Conservation (phyloP, 495 filamentous ascomycete genomes). For the Aspergillus bertholletiae region DNA sequence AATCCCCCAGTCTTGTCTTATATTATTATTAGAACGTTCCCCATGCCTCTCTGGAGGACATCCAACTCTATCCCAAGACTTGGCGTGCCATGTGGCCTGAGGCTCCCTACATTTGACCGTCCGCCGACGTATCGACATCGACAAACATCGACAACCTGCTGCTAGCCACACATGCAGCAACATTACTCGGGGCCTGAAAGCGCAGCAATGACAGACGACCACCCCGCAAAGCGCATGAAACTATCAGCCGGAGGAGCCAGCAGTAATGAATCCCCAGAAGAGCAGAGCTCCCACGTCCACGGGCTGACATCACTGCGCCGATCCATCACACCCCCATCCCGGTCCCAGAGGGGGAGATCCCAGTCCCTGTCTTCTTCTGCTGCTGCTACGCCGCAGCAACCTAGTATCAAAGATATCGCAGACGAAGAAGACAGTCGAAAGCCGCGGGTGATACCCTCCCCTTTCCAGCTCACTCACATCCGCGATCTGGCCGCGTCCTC, state of each 20-base stretch:
- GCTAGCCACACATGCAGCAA: not conserved
- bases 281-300: not conserved
- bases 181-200: not conserved
- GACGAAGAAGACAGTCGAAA: not conserved
- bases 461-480: slow-evolving; percentile 72
- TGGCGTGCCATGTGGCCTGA: not conserved
- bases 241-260: slow-evolving; percentile 5
- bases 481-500: slow-evolving; percentile 53
- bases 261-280: not conserved
- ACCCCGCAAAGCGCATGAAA: slow-evolving; percentile 14
- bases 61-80: no score
- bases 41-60: no score
- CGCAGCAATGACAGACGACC: slow-evolving; percentile 2
- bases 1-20: no score
- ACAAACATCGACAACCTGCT: not conserved
- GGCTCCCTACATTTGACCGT: not conserved
- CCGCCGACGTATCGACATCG: not conserved
- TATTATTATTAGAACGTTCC: no score
- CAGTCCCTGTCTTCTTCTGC: not conserved
- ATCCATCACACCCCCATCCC: slow-evolving; percentile 32
- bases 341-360: not conserved
- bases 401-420: no score
- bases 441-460: slow-evolving; percentile 48
- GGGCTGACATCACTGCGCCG: slow-evolving; percentile 29
- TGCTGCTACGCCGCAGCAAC: no score